Base-by-base conservation (phyloP, 148 eudicot species). In the Persicaria tinctoria region DNA sequence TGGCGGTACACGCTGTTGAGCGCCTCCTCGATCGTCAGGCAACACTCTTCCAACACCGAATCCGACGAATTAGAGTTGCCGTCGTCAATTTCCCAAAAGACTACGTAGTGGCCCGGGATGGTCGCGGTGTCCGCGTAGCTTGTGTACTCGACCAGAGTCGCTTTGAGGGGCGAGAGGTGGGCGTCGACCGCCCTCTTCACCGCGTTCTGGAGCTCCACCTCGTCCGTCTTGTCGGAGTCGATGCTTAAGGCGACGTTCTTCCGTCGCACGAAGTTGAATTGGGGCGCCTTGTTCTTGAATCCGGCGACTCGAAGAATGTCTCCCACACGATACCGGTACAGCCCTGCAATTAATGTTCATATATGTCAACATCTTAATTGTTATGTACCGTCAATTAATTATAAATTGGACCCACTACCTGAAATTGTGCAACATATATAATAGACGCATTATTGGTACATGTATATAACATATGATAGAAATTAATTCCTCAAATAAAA, bases 241-340 rank as follows among this genome's bases (percentile, higher is more conserved):
- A 82, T 77, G 66, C 85, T 83, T 11, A 83, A 72, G 2, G 72
- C 70, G 4, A 83, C 85, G 17, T 83, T 83, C 27, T 79, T 79
- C 4, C 85, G 78, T 2, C 80, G 72, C 4, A 83, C 44, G 47
- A 83, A 79, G 27, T 46, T 60, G 75, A 83, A 83, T 20, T 83
- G 78, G 0, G 85, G 85, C 18, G 82, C 85, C 68, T 78, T 71
- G 76, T 82, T 77, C 68, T 82, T 77, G 76, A 82, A 82, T 14
- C 76, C 85, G 2, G 82, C 63, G n/a, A 79, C 82, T 0, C 80
- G 70, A 13, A 83, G 85, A 10, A 83, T 77, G 76, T 83, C 85
- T 2, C 85, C 85, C 4, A 79, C 82, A 3, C 82, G 76, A 51
- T 79, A 83, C 16, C 85, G 68, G 51, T 62, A 82, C 0, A 82